A percentile compares a stretch with the other conserved stretches of the same genome.
These are phyloP conservation scores for Xylaria venustula DNA, from an alignment of 495 filamentous ascomycete species.

Conservation along the genomic window DNA sequence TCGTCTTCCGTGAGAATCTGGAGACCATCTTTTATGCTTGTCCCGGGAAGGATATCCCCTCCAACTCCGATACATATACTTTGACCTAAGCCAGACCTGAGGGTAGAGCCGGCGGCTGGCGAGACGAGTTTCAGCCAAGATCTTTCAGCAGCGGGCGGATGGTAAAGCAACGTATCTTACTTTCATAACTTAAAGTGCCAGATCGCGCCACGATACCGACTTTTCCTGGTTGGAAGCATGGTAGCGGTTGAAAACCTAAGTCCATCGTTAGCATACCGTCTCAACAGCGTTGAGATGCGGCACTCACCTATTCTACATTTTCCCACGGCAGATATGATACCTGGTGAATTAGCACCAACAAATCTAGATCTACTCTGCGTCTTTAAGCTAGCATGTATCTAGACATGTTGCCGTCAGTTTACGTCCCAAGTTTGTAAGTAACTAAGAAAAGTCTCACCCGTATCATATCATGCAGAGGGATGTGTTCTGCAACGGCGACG, in stretches of 20 bases:
- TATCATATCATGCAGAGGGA: slow-evolving; percentile 82
- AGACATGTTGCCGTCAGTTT: slow-evolving; percentile 15
- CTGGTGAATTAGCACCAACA: slow-evolving; percentile 83
- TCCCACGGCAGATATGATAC: slow-evolving; percentile 80
- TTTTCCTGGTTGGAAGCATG: slow-evolving; percentile 69
- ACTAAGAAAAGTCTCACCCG: slow-evolving; percentile 49
- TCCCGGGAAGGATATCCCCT: slow-evolving; percentile 81
- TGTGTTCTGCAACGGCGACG: slow-evolving; percentile 88
- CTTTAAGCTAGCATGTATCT: slow-evolving; percentile 72
- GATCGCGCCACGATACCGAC: slow-evolving; percentile 87
- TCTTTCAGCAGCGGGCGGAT: background rate
- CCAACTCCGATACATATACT: slow-evolving; percentile 86
- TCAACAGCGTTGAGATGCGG: background rate
- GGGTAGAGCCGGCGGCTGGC: slow-evolving; percentile 73
- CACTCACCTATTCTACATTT: slow-evolving; percentile 68
- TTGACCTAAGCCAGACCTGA: slow-evolving; percentile 78
- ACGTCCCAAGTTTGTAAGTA: background rate
- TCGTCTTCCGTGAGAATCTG: slow-evolving; percentile 69
- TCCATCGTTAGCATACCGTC: background rate
- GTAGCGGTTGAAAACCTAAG: slow-evolving; percentile 73
- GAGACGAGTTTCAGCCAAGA: background rate
- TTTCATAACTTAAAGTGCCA: slow-evolving; percentile 82
- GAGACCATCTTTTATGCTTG: slow-evolving; percentile 75
- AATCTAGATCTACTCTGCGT: slow-evolving; percentile 79
- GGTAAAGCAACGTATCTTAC: slow-evolving; percentile 10